A percentile compares a stretch with the other conserved stretches of the same genome.
phyloP scores from a whole-genome alignment of 495 filamentous ascomycete genomes.

The Xylaria scruposa region DNA sequence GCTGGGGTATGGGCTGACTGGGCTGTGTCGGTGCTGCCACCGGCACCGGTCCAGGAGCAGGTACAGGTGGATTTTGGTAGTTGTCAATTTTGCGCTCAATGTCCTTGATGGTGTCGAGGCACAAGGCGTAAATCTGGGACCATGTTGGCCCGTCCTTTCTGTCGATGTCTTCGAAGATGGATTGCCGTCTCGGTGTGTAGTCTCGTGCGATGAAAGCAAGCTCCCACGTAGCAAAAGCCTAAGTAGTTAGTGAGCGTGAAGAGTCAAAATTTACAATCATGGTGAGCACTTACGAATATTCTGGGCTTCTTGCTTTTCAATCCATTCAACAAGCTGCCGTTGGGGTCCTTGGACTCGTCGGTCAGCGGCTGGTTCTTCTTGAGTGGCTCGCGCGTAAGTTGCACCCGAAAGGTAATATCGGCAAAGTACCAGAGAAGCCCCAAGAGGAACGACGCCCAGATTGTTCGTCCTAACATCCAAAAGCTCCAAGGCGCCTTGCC shows the following conservation, averaged over 20 bases:
- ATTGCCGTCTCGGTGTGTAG: slow-evolving; percentile 73
- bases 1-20: slow-evolving; percentile 35
- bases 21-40: slow-evolving; percentile 36
- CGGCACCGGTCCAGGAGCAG: slow-evolving; percentile 38
- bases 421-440: slow-evolving; percentile 73
- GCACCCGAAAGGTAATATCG: slow-evolving; percentile 77
- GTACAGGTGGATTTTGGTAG: slow-evolving; percentile 57
- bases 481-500: slow-evolving; percentile 63
- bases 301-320: slow-evolving; percentile 76
- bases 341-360: slow-evolving; percentile 84
- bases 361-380: slow-evolving; percentile 86
- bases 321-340: slow-evolving; percentile 85
- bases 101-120: slow-evolving; percentile 68
- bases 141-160: slow-evolving; percentile 79
- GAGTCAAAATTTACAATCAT: neutral
- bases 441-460: slow-evolving; percentile 69
- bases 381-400: slow-evolving; percentile 79
- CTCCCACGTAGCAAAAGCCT: slow-evolving; percentile 92
- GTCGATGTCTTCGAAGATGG: slow-evolving; percentile 89
- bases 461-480: slow-evolving; percentile 64
- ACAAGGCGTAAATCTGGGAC: slow-evolving; percentile 75
- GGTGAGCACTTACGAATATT: slow-evolving; percentile 40
- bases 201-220: slow-evolving; percentile 77
- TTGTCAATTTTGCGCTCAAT: slow-evolving; percentile 69
- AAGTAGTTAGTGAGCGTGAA: slow-evolving; percentile 36